Evolutionary conservation across 2,329 filamentous ascomycete genomes (phyloP).

Genomic region (Rhynchosporium graminicola): DNA sequence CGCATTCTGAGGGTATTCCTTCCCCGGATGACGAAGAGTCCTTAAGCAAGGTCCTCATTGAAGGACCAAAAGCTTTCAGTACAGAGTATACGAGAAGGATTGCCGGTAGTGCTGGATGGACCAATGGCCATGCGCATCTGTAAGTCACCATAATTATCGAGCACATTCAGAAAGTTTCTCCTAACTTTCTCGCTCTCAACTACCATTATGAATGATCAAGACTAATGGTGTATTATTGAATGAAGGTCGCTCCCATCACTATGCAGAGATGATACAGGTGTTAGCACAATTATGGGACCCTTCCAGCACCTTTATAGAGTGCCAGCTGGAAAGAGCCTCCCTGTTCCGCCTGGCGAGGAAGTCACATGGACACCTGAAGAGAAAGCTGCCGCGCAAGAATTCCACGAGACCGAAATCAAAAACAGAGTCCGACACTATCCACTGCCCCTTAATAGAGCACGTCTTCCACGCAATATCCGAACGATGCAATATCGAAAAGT

Average conservation of each 20-base stretch:
- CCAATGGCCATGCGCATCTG: conserved; percentile 14
- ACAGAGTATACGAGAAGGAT: neutral
- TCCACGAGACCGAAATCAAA: neutral
- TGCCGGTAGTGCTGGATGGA: conserved; percentile 2
- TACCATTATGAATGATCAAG: too few species aligned
- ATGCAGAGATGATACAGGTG: neutral
- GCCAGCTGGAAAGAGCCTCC: neutral
- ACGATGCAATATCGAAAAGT: neutral
- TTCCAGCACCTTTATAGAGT: neutral
- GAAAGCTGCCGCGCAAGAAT: neutral
- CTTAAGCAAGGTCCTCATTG: neutral
- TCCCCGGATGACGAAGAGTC: neutral
- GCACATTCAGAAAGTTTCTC: too few species aligned
- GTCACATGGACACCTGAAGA: conserved; percentile 2
- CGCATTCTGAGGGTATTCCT: conserved; percentile 2
- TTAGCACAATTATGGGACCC: neutral
- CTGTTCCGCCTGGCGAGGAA: neutral
- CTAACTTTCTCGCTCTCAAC: too few species aligned
- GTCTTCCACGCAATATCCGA: neutral
- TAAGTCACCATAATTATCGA: neutral
- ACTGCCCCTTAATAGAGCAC: neutral
- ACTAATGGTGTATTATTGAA: too few species aligned
- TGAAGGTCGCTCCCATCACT: neutral
- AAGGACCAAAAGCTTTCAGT: conserved; percentile 7
- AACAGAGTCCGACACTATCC: conserved; percentile 4